These are phyloP conservation scores for Abelmoschus esculentus DNA, from an alignment of 345 rosid genomes.

Conservation along the genomic window DNA sequence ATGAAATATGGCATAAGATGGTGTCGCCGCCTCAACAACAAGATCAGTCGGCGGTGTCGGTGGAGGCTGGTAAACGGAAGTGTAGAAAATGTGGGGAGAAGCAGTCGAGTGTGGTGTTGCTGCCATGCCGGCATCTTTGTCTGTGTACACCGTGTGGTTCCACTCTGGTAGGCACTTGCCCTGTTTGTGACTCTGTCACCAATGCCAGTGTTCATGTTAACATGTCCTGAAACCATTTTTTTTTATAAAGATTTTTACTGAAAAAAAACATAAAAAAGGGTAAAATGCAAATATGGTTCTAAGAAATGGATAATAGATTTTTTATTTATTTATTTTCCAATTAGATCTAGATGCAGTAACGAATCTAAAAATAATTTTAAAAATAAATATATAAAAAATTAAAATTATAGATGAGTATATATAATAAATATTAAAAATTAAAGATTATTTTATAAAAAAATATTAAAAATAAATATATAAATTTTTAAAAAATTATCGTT, in stretches of 20 bases:
- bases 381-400: too few relatives aligned
- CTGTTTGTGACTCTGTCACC: slow-evolving; percentile 42
- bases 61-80: slow-evolving; percentile 5
- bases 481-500: too few relatives aligned
- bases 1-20: not conserved
- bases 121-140: slow-evolving; percentile 89
- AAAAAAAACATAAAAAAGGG: not conserved
- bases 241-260: not conserved
- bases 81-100: slow-evolving; percentile 60
- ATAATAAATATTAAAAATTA: too few relatives aligned
- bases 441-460: too few relatives aligned
- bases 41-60: not conserved
- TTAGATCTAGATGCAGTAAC: too few relatives aligned
- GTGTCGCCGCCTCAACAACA: slow-evolving; percentile 10
- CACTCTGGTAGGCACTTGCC: slow-evolving; percentile 36
- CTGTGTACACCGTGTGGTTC: slow-evolving; percentile 66
- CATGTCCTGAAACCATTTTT: slow-evolving; percentile 33
- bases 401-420: too few relatives aligned
- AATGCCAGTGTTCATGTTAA: slow-evolving; percentile 61
- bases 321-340: too few relatives aligned
- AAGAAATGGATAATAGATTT: slow-evolving; percentile 9
- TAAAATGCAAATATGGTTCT: slow-evolving; percentile 8
- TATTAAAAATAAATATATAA: too few relatives aligned
- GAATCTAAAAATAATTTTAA: too few relatives aligned
- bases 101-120: slow-evolving; percentile 62